Percentiles rank a stretch among this genome's conserved stretches.
phyloP scores from a whole-genome alignment of 306 rosid species.

The Casuarina glauca region DNA sequence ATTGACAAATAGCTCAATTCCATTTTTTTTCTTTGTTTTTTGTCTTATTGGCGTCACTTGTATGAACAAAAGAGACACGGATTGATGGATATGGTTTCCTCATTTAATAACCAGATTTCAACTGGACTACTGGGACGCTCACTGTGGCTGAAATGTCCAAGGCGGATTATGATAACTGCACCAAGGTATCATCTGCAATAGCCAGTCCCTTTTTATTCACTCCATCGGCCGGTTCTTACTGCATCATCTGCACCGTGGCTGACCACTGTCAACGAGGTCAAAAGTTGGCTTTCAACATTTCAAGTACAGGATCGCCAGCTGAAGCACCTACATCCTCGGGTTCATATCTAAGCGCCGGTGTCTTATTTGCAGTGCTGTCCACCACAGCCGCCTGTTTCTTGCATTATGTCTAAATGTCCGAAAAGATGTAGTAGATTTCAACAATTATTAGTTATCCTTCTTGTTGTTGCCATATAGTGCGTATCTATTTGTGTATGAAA shows the following conservation, averaged over 20 bases:
- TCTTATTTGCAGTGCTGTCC: constrained; percentile 18
- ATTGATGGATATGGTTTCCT: neutral
- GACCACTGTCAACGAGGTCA: constrained; percentile 33
- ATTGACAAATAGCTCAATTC: too few relatives aligned
- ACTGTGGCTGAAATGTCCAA: neutral
- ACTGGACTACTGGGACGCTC: constrained; percentile 8
- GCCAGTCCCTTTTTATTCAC: neutral
- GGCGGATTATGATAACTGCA: constrained; percentile 30
- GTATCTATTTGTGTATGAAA: neutral
- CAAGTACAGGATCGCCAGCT: neutral
- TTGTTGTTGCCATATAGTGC: too few relatives aligned
- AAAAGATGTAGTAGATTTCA: too few relatives aligned
- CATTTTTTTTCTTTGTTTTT: too few relatives aligned
- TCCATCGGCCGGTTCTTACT: neutral
- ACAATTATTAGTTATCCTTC: too few relatives aligned
- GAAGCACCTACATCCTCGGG: constrained; percentile 10
- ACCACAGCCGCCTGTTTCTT: neutral
- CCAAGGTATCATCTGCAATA: neutral
- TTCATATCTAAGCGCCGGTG: neutral
- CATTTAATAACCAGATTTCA: constrained; percentile 34
- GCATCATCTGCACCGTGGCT: constrained; percentile 31
- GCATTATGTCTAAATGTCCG: neutral
- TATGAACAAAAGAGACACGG: too few relatives aligned
- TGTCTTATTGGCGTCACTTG: too few relatives aligned
- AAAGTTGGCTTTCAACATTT: constrained; percentile 27